Conservation (phyloP, 108 stramenopile genomes). For the Pseudonitzschia multistriata region DNA sequence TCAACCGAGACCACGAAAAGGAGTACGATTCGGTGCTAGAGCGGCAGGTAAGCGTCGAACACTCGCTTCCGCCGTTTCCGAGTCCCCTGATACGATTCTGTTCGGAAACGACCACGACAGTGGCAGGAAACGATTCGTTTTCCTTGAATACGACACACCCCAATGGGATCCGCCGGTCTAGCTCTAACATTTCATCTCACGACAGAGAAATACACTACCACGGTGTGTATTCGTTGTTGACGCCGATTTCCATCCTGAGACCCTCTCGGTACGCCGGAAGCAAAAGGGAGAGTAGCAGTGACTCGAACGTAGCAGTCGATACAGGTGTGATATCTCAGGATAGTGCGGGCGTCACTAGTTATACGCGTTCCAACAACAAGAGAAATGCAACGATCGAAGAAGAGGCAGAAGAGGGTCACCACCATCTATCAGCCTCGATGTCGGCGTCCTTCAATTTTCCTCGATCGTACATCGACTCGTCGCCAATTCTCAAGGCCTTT, state of each 20-base stretch:
- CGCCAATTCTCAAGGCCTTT: neutral
- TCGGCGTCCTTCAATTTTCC: constrained; percentile 19
- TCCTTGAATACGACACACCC: neutral
- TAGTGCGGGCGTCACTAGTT: neutral
- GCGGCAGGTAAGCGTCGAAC: constrained; percentile 16
- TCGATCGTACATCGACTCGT: neutral
- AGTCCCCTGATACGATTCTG: constrained; percentile 35
- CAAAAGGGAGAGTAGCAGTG: neutral
- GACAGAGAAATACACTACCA: constrained; percentile 12
- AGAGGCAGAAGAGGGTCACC: neutral
- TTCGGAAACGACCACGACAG: constrained; percentile 12
- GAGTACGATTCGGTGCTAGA: constrained; percentile 9
- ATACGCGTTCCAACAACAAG: neutral
- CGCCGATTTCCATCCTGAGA: constrained; percentile 35
- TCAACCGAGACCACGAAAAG: constrained; percentile 6
- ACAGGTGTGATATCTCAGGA: neutral
- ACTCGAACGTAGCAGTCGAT: neutral
- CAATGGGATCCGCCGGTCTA: neutral
- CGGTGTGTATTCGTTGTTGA: constrained; percentile 41
- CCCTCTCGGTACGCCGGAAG: constrained; percentile 22
- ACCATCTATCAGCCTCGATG: neutral
- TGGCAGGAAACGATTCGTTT: neutral
- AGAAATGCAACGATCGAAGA: neutral
- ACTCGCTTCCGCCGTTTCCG: constrained; percentile 35
- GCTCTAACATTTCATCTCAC: neutral